Evolutionary conservation across 2,329 filamentous ascomycete species (phyloP).

Genomic region (Botrytis paeoniae): DNA sequence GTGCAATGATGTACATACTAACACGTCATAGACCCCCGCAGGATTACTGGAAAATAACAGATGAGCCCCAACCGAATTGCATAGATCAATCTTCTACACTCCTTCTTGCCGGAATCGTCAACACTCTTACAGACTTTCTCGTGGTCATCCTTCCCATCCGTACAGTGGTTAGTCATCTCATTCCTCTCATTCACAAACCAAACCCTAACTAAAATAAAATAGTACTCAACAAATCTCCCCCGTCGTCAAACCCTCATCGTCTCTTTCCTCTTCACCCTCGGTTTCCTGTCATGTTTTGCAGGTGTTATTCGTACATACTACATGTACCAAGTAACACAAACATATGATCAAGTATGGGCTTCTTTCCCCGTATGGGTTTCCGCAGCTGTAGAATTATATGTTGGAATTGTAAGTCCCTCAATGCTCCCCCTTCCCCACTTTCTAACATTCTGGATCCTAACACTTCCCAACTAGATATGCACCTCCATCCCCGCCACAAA

Average conservation of each 20-base stretch:
- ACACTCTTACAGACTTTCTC: slow-evolving; percentile 57
- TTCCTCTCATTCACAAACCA: not conserved
- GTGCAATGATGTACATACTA: not conserved
- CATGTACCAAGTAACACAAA: slow-evolving; percentile 36
- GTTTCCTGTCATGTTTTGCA: slow-evolving; percentile 46
- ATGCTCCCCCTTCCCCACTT: too few species aligned
- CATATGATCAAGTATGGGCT: slow-evolving; percentile 41
- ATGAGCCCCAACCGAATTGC: slow-evolving; percentile 40
- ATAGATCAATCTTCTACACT: slow-evolving; percentile 51
- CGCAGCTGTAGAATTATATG: slow-evolving; percentile 42
- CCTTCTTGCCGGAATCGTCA: slow-evolving; percentile 54
- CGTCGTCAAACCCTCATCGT: slow-evolving; percentile 47
- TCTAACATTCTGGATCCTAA: not conserved
- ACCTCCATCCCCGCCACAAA: slow-evolving; percentile 45
- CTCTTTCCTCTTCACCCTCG: slow-evolving; percentile 48
- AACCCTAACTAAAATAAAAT: slow-evolving; percentile 31
- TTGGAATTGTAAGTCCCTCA: slow-evolving; percentile 38
- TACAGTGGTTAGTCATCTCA: slow-evolving; percentile 14
- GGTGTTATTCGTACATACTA: slow-evolving; percentile 42
- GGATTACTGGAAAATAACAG: slow-evolving; percentile 41
- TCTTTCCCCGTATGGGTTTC: slow-evolving; percentile 40
- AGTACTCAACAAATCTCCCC: slow-evolving; percentile 47
- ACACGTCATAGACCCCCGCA: slow-evolving; percentile 37
- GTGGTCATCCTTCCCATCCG: slow-evolving; percentile 52
- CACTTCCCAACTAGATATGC: slow-evolving; percentile 38